Evolutionary conservation across 192 early-diverging fungal species (phyloP), one percentile per base, ranked within the genome.

Genomic region (Gaertneriomyces sp.): DNA sequence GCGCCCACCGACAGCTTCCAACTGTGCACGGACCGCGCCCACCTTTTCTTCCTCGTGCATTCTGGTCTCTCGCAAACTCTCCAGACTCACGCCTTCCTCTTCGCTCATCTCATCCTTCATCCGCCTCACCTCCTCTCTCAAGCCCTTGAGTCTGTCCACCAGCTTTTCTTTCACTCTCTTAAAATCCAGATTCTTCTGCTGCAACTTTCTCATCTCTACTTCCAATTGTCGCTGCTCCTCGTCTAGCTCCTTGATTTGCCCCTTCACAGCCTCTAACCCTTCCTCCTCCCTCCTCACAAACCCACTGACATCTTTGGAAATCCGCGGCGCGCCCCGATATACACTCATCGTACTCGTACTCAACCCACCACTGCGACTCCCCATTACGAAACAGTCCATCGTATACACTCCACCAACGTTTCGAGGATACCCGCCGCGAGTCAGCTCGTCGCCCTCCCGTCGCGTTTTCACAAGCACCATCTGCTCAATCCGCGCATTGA

Each of bases 381-480:
- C 80, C 51, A 79, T 64, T 20, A 17, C 17, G n/a, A 70, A 67
- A 50, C 69, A 61, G 47, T 81, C 73, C n/a, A 25, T 50, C 0
- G 80, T 80, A 51, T 65, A 77, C 3, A 81, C 72, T 6, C 43
- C 63, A n/a, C 6, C 9, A 1, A 76, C 60, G 45, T 81, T 79
- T 16, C 16, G 47, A 9, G 79, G 79, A 42, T 61, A 71, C 4
- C 69, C 42, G 10, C 64, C 12, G n/a, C 56, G 45, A 16, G 66
- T 66, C 8, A 82, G n/a, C n/a, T 25, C 42, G 44, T 80, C 64
- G 17, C 78, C 81, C 43, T 76, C 72, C n/a, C 50, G 46, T 5
- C 68, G 61, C 19, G 57, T 72, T 5, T 60, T 43, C 6, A 80
- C 81, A 49, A 82, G 66, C 6, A 76, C 77, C 5, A 46, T 45